These are phyloP conservation scores for Mucor racemosus DNA, from an alignment of 371 early-diverging fungal species.

Conservation along the genomic window DNA sequence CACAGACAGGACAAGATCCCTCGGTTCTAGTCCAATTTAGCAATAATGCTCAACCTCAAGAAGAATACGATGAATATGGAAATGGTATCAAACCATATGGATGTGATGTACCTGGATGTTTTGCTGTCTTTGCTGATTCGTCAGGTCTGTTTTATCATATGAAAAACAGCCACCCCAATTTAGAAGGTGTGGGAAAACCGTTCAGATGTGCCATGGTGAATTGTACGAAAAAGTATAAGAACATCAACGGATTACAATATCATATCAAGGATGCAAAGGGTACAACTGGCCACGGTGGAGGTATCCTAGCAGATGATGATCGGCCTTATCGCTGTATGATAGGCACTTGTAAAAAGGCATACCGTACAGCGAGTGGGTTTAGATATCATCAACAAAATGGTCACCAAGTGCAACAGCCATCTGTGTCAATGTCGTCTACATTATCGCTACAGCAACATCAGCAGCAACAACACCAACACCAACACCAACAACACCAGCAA, in stretches of 20 bases:
- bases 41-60: not conserved
- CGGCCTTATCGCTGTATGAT: slow-evolving; percentile 36
- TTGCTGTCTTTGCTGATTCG: slow-evolving; percentile 61
- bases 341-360: slow-evolving; percentile 48
- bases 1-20: slow-evolving; percentile 25
- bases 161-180: slow-evolving; percentile 63
- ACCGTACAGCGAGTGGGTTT: slow-evolving; percentile 48
- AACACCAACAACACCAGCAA: not conserved
- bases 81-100: slow-evolving; percentile 64
- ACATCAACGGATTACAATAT: slow-evolving; percentile 92
- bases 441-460: not conserved
- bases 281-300: slow-evolving; percentile 36
- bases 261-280: slow-evolving; percentile 79
- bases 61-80: slow-evolving; percentile 23
- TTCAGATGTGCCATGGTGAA: slow-evolving; percentile 81
- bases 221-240: slow-evolving; percentile 90
- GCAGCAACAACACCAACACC: not conserved
- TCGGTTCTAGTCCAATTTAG: slow-evolving; percentile 34
- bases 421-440: not conserved
- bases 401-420: slow-evolving; percentile 19
- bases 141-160: slow-evolving; percentile 70
- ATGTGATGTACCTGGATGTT: slow-evolving; percentile 71
- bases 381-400: slow-evolving; percentile 47
- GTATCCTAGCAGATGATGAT: slow-evolving; percentile 11
- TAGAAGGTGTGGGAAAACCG: slow-evolving; percentile 59